A percentile compares a stretch with the other conserved stretches of the same genome.
Evolutionary conservation across 495 filamentous ascomycete species (phyloP).

Genomic region (Halenospora varia): DNA sequence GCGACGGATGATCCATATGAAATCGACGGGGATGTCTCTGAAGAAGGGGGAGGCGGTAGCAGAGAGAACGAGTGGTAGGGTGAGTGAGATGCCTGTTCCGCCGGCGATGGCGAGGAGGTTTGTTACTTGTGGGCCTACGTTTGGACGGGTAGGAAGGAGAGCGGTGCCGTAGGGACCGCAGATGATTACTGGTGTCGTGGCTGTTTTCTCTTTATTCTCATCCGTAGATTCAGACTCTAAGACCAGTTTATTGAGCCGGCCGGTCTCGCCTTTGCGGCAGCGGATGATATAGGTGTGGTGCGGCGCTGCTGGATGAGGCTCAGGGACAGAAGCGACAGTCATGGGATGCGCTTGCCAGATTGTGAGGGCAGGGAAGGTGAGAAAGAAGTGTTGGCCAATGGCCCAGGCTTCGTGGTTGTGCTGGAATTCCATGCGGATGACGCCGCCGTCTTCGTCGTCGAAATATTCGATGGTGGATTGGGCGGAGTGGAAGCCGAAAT

Average conservation of each 20-base stretch:
- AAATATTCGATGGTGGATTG: slow-evolving; percentile 45
- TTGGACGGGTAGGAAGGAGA: slow-evolving; percentile 32
- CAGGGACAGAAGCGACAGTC: slow-evolving; percentile 51
- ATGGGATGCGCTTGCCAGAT: slow-evolving; percentile 69
- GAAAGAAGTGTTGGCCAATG: slow-evolving; percentile 62
- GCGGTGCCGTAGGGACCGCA: slow-evolving; percentile 56
- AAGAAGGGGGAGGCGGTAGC: slow-evolving; percentile 31
- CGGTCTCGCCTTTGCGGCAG: slow-evolving; percentile 56
- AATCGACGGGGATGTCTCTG: slow-evolving; percentile 40
- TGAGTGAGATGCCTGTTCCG: slow-evolving; percentile 61
- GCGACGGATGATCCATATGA: slow-evolving; percentile 59
- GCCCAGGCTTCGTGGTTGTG: slow-evolving; percentile 53
- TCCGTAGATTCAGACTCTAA: slow-evolving; percentile 26
- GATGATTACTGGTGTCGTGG: slow-evolving; percentile 47
- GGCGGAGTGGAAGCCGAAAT: slow-evolving; percentile 43
- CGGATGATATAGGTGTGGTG: slow-evolving; percentile 60
- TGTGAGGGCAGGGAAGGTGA: slow-evolving; percentile 54
- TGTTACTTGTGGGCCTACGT: slow-evolving; percentile 27
- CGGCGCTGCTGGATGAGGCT: slow-evolving; percentile 27
- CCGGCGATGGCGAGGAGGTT: slow-evolving; percentile 61
- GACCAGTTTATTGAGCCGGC: slow-evolving; percentile 42
- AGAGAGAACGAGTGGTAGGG: slow-evolving; percentile 50
- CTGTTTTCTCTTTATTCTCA: slow-evolving; percentile 18
- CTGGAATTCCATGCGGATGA: slow-evolving; percentile 52
- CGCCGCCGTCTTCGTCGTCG: slow-evolving; percentile 44